These are phyloP conservation scores for Sphaerobolus stellatus DNA, from an alignment of 1,284 basidiomycete species.

Conservation along the genomic window DNA sequence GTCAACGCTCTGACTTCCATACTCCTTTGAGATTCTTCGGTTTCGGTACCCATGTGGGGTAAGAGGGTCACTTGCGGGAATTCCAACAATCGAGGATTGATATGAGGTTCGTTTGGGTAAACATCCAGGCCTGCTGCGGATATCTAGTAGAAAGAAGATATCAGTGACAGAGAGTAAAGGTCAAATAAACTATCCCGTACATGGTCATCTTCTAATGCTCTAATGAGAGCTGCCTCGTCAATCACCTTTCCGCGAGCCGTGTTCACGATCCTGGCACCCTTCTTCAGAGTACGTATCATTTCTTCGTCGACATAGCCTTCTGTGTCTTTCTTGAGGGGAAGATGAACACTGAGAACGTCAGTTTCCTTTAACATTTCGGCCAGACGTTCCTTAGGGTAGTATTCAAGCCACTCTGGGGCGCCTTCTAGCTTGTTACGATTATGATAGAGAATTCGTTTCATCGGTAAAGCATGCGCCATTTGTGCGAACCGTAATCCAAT, in stretches of 20 bases:
- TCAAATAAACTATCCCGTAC: conserved; percentile 43
- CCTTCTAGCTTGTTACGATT: conserved; percentile 55
- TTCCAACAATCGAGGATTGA: conserved; percentile 76
- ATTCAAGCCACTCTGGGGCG: conserved; percentile 76
- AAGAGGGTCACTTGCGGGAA: conserved; percentile 83
- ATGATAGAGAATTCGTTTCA: conserved; percentile 83
- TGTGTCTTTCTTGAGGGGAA: conserved; percentile 73
- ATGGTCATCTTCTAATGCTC: conserved; percentile 82
- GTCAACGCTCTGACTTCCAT: conserved; percentile 80
- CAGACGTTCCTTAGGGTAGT: conserved; percentile 57
- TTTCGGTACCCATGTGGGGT: conserved; percentile 91
- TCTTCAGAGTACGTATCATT: conserved; percentile 80
- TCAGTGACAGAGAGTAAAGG: conserved; percentile 9
- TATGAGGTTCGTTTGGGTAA: conserved; percentile 83
- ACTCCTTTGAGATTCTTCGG: conserved; percentile 73
- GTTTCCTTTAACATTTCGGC: conserved; percentile 71
- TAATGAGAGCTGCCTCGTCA: conserved; percentile 84
- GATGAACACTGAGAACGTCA: conserved; percentile 82
- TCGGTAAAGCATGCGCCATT: conserved; percentile 73
- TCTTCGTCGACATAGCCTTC: conserved; percentile 73
- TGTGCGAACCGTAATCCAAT: conserved; percentile 77
- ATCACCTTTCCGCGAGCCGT: conserved; percentile 89
- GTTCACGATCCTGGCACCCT: conserved; percentile 81
- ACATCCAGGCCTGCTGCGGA: conserved; percentile 87
- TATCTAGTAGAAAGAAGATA: conserved; percentile 46